Percentiles rank a stretch among this genome's conserved stretches.
phyloP scores from a whole-genome alignment of 768 basidiomycete genomes.

The Cubamyces lactineus region DNA sequence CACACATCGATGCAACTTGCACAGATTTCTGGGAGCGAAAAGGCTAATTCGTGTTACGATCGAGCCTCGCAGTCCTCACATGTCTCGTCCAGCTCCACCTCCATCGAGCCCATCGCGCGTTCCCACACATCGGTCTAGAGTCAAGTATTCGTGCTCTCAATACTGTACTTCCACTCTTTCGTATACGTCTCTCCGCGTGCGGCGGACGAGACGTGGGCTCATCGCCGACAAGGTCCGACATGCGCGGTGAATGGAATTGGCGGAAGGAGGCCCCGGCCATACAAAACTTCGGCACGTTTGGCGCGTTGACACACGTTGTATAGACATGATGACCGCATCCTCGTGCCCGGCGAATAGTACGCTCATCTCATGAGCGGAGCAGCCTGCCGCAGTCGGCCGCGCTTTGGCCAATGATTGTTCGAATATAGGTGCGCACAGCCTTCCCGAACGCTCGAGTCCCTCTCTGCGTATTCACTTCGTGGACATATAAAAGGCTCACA shows the following conservation, averaged over 20 bases:
- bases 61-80: neutral
- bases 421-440: slow-evolving; percentile 8
- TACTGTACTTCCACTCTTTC: too few relatives aligned
- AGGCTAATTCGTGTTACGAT: neutral
- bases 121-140: too few relatives aligned
- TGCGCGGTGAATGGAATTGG: neutral
- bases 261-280: slow-evolving; percentile 1
- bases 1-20: too few relatives aligned
- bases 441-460: slow-evolving; percentile 8
- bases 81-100: neutral
- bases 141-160: too few relatives aligned
- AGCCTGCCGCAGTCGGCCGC: slow-evolving; percentile 11
- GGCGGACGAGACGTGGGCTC: neutral
- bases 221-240: neutral
- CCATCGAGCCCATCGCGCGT: too few relatives aligned
- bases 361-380: neutral
- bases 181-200: too few relatives aligned
- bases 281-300: neutral
- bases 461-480: neutral
- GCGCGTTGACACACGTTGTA: neutral
- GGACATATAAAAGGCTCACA: slow-evolving; percentile 3
- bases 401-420: neutral
- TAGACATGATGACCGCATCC: slow-evolving; percentile 8
- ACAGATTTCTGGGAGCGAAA: too few relatives aligned
- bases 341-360: slow-evolving; percentile 8